Percentiles rank a stretch among this genome's conserved stretches.
Conservation (phyloP, 106 monocot genomes). For the Dioscorea alata region DNA sequence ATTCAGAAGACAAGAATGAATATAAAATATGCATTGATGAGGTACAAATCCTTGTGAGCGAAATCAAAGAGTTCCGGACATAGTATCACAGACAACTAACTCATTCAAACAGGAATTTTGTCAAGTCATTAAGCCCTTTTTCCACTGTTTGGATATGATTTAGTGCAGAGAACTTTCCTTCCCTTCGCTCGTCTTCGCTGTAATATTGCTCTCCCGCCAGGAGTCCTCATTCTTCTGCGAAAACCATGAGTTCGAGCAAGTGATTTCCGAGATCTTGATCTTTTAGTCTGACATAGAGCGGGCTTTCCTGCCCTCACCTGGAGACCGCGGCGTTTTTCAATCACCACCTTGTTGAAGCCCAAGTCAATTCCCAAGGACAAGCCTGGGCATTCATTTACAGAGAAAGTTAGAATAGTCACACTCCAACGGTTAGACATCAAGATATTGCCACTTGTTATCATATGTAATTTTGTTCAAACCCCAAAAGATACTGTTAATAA, state of each 20-base stretch:
- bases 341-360: conserved; percentile 3
- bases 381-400: conserved; percentile 24
- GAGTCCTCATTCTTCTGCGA: conserved; percentile 61
- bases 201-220: conserved; percentile 62
- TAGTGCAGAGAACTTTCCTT: conserved; percentile 89
- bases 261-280: conserved; percentile 80
- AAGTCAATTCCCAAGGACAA: conserved; percentile 46
- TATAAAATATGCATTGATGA: too few species aligned
- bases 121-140: conserved; percentile 20
- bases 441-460: too few species aligned
- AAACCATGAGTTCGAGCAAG: conserved; percentile 94
- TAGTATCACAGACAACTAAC: not conserved
- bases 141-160: conserved; percentile 62
- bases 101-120: not conserved
- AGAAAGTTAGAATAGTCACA: not conserved
- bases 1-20: too few species aligned
- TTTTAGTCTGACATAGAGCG: conserved; percentile 69
- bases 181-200: conserved; percentile 76
- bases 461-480: too few species aligned
- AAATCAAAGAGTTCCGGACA: not conserved
- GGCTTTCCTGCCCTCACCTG: conserved; percentile 67
- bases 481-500: too few species aligned
- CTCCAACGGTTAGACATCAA: too few species aligned
- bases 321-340: conserved; percentile 31
- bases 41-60: too few species aligned